Evolutionary conservation across 2,329 filamentous ascomycete genomes (phyloP).

Genomic region (Periconia sp.): DNA sequence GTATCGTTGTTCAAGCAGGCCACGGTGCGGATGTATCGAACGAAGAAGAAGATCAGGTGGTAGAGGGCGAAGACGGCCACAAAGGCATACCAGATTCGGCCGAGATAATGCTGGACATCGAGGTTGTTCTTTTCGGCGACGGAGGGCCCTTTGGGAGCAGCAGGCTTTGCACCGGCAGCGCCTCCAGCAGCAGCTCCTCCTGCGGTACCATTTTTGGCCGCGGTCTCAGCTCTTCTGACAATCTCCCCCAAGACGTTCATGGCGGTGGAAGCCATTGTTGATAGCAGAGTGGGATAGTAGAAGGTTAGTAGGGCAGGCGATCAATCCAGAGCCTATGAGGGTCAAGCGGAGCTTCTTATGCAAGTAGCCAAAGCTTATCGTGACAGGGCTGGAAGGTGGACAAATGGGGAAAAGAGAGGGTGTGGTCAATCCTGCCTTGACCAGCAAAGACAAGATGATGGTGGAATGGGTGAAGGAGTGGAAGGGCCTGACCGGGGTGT

Average conservation of each 20-base stretch:
- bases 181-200: slow-evolving; percentile 11
- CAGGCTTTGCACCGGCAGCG: too few relatives aligned
- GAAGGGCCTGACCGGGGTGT: slow-evolving; percentile 17
- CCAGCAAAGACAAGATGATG: slow-evolving; percentile 39
- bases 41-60: slow-evolving; percentile 62
- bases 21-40: slow-evolving; percentile 71
- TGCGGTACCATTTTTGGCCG: slow-evolving; percentile 16
- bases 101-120: slow-evolving; percentile 40
- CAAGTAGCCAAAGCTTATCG: slow-evolving; percentile 6
- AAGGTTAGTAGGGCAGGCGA: not conserved
- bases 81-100: slow-evolving; percentile 60
- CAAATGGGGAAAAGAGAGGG: slow-evolving; percentile 32
- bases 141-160: slow-evolving; percentile 24
- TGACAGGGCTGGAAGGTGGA: slow-evolving; percentile 14
- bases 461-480: slow-evolving; percentile 13
- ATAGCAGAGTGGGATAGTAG: slow-evolving; percentile 8
- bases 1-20: slow-evolving; percentile 76
- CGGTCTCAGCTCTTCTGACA: slow-evolving; percentile 25
- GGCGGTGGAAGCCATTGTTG: slow-evolving; percentile 23
- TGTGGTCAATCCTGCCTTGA: slow-evolving; percentile 37
- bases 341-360: slow-evolving; percentile 23
- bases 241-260: slow-evolving; percentile 13
- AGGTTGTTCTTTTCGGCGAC: slow-evolving; percentile 33
- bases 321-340: not conserved
- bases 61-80: slow-evolving; percentile 67